Conservation (phyloP, 371 early-diverging fungal genomes). For the Circinella minor region DNA sequence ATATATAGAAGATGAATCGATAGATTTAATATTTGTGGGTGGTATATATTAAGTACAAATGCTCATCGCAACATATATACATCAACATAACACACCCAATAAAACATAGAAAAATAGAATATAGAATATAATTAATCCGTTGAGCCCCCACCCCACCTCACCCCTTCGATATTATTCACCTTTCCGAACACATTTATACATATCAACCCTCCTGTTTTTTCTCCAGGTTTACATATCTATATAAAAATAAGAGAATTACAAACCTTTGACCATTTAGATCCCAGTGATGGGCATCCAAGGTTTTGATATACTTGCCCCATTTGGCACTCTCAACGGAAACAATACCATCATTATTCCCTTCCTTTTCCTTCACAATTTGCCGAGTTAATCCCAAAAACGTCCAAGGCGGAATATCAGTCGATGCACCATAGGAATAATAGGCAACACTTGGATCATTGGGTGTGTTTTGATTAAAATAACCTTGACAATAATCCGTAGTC, state of each 20-base stretch:
- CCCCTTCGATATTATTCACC: not conserved
- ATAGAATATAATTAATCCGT: not conserved
- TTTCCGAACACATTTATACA: no score
- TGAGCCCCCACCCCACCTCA: not conserved
- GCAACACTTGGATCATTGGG: slow-evolving; percentile 76
- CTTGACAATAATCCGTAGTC: slow-evolving; percentile 82
- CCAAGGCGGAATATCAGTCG: slow-evolving; percentile 56
- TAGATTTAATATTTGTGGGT: not conserved
- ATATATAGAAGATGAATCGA: not conserved
- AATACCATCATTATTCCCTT: slow-evolving; percentile 93
- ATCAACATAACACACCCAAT: no score
- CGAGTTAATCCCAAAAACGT: slow-evolving; percentile 67
- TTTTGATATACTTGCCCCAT: slow-evolving; percentile 88
- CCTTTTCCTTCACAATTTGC: slow-evolving; percentile 72
- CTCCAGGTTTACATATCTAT: not conserved
- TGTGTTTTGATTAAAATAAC: slow-evolving; percentile 85
- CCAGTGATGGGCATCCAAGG: slow-evolving; percentile 85
- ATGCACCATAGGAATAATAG: slow-evolving; percentile 84
- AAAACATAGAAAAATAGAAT: not conserved
- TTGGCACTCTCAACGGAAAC: slow-evolving; percentile 79
- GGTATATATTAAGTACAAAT: no score
- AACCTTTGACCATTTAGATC: slow-evolving; percentile 66
- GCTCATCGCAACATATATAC: no score
- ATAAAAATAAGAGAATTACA: slow-evolving; percentile 3
- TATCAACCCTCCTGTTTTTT: not conserved